These are phyloP conservation scores for Aspergillus ostianus DNA, from an alignment of 495 filamentous ascomycete genomes.

Conservation along the genomic window DNA sequence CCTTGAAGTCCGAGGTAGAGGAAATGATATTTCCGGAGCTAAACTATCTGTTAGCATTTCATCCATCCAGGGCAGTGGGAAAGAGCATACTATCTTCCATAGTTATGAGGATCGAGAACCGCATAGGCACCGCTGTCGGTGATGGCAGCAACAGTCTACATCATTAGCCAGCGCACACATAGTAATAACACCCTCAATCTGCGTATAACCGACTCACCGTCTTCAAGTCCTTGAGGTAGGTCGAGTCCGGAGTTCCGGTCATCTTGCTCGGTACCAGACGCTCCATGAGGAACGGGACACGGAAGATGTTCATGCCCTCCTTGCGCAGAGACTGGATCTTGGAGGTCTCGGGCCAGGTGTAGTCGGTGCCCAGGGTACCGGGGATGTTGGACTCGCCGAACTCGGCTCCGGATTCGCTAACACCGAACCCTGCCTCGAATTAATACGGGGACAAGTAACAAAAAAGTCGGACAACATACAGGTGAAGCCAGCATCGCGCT, in stretches of 20 bases:
- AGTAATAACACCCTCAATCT: too few relatives aligned
- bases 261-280: constrained; percentile 56
- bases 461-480: constrained; percentile 4
- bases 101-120: constrained; percentile 72
- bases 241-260: constrained; percentile 36
- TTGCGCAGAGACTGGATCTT: constrained; percentile 57
- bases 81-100: constrained; percentile 47
- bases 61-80: neutral
- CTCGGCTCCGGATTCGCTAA: constrained; percentile 52
- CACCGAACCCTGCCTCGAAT: constrained; percentile 19
- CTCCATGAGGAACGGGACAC: constrained; percentile 71
- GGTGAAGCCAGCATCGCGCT: constrained; percentile 15
- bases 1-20: constrained; percentile 54
- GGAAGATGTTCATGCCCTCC: constrained; percentile 71
- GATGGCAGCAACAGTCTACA: constrained; percentile 57
- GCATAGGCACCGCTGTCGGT: constrained; percentile 64
- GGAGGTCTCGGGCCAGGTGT: constrained; percentile 57
- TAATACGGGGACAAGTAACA: neutral
- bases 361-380: constrained; percentile 55
- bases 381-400: constrained; percentile 47
- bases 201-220: constrained; percentile 29
- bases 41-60: neutral
- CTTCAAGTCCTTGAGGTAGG: constrained; percentile 43
- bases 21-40: constrained; percentile 66
- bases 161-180: neutral